A percentile compares a stretch with the other conserved stretches of the same genome.
These are phyloP conservation scores for Cryptosporidium tyzzeri DNA, from an alignment of 169 alveolate genomes.

Conservation along the genomic window DNA sequence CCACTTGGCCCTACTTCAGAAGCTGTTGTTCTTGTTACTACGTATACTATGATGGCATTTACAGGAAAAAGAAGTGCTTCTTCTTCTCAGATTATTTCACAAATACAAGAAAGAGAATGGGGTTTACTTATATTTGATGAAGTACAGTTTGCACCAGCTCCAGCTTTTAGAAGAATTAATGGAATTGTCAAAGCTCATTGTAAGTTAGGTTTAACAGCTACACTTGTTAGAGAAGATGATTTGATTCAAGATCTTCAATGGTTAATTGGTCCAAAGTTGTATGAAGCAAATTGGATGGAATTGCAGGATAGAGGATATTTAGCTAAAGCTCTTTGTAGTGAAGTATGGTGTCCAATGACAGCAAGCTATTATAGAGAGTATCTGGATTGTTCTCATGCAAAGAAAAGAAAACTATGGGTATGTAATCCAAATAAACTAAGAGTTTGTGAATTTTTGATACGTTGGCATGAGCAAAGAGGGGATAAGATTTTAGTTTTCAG, in stretches of 20 bases:
- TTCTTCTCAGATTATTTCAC: constrained; percentile 87
- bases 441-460: constrained; percentile 94
- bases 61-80: constrained; percentile 91
- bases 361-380: constrained; percentile 94
- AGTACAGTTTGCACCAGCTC: constrained; percentile 99
- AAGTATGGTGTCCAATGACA: constrained; percentile 99
- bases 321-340: constrained; percentile 97
- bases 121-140: constrained; percentile 98
- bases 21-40: constrained; percentile 94
- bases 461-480: constrained; percentile 95
- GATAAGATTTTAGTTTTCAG: constrained; percentile 98
- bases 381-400: constrained; percentile 88
- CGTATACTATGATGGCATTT: constrained; percentile 96
- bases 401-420: constrained; percentile 94
- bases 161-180: constrained; percentile 92
- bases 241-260: constrained; percentile 96
- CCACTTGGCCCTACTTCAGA: constrained; percentile 86
- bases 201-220: constrained; percentile 98
- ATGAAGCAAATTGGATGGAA: constrained; percentile 99
- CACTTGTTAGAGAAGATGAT: constrained; percentile 99
- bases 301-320: constrained; percentile 95
- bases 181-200: constrained; percentile 93
- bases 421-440: constrained; percentile 97
- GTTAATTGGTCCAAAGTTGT: constrained; percentile 99
- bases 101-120: constrained; percentile 94